Evolutionary conservation across 1,284 basidiomycete species (phyloP).

Genomic region (Sanguinoderma infundibulare): DNA sequence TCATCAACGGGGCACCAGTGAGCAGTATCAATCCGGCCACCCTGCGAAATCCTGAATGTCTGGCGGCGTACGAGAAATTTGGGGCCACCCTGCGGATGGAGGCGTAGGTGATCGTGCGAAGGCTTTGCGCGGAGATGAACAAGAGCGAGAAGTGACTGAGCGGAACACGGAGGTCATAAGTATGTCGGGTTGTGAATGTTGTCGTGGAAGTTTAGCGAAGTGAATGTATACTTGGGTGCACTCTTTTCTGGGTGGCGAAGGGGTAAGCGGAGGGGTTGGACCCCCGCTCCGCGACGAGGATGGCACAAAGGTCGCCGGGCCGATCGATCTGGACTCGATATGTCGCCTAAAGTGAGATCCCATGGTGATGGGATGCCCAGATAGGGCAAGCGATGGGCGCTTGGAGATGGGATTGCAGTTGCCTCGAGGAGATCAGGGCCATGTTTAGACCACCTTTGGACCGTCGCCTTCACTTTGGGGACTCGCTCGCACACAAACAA

Average conservation of each 20-base stretch:
- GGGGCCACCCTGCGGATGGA: conserved; percentile 44
- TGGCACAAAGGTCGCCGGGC: conserved; percentile 7
- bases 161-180: conserved; percentile 7
- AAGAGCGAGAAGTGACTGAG: not conserved
- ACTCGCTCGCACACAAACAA: conserved; percentile 26
- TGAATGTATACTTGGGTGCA: not conserved
- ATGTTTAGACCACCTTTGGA: conserved; percentile 16
- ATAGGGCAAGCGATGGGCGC: conserved; percentile 8
- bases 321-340: conserved; percentile 25
- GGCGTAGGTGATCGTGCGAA: conserved; percentile 9
- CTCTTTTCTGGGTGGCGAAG: not conserved
- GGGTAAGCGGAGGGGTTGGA: not conserved
- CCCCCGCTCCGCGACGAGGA: conserved; percentile 11
- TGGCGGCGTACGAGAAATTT: conserved; percentile 65
- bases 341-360: too few species aligned
- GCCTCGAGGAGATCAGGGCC: conserved; percentile 22
- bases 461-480: conserved; percentile 19
- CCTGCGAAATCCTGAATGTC: conserved; percentile 76
- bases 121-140: not conserved
- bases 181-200: not conserved
- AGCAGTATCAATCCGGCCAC: conserved; percentile 78
- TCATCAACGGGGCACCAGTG: conserved; percentile 81
- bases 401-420: not conserved
- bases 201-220: not conserved
- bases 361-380: conserved; percentile 6